Evolutionary conservation across 345 rosid genomes (phyloP).

Genomic region (Eutrema yunnanense): DNA sequence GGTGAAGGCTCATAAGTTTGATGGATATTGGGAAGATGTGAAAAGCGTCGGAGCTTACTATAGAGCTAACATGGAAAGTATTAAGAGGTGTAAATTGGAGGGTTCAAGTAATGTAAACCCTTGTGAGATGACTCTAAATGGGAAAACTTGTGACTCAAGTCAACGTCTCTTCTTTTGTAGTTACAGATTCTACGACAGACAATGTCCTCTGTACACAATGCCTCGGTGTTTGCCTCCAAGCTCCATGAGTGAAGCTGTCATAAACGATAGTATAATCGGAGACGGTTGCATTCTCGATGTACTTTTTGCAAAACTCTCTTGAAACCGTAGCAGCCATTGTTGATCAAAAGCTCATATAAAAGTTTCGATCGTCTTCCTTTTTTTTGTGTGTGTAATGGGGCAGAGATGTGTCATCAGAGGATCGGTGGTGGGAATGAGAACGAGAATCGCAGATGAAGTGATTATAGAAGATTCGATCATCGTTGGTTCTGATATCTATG

Average conservation of each 20-base stretch:
- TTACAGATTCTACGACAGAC: conserved; percentile 56
- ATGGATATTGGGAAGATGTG: conserved; percentile 82
- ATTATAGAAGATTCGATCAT: conserved; percentile 67
- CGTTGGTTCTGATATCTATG: conserved; percentile 68
- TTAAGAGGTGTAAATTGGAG: conserved; percentile 35
- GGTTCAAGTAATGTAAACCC: conserved; percentile 28
- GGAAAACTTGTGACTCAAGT: conserved; percentile 24
- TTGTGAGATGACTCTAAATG: background rate
- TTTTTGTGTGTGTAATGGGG: background rate
- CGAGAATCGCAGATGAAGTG: conserved; percentile 54
- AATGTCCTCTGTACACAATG: conserved; percentile 53
- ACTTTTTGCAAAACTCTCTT: conserved; percentile 22
- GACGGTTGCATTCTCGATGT: conserved; percentile 81
- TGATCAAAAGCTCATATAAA: background rate
- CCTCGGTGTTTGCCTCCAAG: conserved; percentile 79
- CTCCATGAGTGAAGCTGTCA: conserved; percentile 42
- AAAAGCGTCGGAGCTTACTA: conserved; percentile 63
- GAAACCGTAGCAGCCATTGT: conserved; percentile 1
- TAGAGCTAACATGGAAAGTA: conserved; percentile 68
- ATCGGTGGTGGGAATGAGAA: conserved; percentile 73
- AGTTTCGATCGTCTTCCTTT: background rate
- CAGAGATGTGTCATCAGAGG: conserved; percentile 76
- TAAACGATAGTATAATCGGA: conserved; percentile 59
- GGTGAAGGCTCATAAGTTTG: conserved; percentile 61
- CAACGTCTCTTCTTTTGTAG: background rate